Conservation (phyloP, 2,329 filamentous ascomycete genomes). For the Ilyonectria mors-panacis region DNA sequence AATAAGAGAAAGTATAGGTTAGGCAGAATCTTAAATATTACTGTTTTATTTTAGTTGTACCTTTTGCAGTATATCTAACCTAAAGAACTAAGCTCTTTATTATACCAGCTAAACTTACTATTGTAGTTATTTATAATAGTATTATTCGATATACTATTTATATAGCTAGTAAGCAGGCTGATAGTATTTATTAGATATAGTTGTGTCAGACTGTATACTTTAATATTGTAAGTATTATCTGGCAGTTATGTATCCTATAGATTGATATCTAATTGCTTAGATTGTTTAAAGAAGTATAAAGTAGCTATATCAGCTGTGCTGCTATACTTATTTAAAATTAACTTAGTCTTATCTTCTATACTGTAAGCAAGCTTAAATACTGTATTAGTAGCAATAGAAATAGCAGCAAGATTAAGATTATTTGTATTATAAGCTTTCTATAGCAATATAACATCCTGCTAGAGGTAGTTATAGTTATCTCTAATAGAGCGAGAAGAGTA, state of each 20-base stretch:
- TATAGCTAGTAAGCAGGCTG: conserved; percentile 13
- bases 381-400: conserved; percentile 37
- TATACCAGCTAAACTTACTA: conserved; percentile 39
- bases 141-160: accelerated
- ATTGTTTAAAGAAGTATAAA: conserved; percentile 14
- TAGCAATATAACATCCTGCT: conserved; percentile 21
- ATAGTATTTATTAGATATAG: conserved; percentile 12
- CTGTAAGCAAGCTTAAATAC: conserved; percentile 39
- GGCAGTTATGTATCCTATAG: not conserved
- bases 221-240: conserved; percentile 22
- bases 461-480: conserved; percentile 22
- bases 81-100: conserved; percentile 13
- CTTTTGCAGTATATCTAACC: conserved; percentile 11
- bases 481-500: conserved; percentile 32
- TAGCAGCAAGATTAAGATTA: conserved; percentile 36
- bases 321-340: conserved; percentile 27
- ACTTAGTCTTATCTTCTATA: conserved; percentile 63
- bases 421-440: conserved; percentile 21
- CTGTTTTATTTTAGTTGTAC: conserved; percentile 33
- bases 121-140: conserved; percentile 29
- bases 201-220: conserved; percentile 30
- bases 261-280: conserved; percentile 16
- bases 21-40: conserved; percentile 30
- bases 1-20: conserved; percentile 30
- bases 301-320: not conserved